Evolutionary conservation across 768 basidiomycete species (phyloP), one percentile per base, ranked within the genome.

Genomic region (Suillus subaureus): DNA sequence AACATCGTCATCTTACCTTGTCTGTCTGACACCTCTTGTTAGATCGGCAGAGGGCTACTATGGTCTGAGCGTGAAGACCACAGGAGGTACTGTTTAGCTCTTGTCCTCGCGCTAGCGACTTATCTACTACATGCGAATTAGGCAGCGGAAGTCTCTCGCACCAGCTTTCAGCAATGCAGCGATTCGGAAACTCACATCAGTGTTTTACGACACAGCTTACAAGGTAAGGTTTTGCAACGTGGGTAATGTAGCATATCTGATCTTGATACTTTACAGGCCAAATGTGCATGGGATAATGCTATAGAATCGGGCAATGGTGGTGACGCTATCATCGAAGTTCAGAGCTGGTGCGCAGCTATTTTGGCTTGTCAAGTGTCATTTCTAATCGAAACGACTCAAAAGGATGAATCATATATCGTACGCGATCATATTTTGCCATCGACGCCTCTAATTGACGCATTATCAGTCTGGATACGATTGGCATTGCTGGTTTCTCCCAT

Each of bases 311-410:
- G 21, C 7, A 66, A 69, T 1, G 62, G 61, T 21, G 73, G 70
- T 2, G 73, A 77, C 26, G 72, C 75, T 0, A 40, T 80, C 5
- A 81, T 86, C 37, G 83, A 86, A 43, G 83, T 86, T 12, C 82
- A 86, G 66, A 74, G 68, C 56, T 86, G 85, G 83, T 81, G 54
- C 11, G 75, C 71, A 11, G 12, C 16, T 21, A 8, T 37, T 47
- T 6, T 31, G 31, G n/a, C 13, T 15, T 40, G 16, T 13, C 39
- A 13, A 40, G 39, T 40, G 39, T 5, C 12, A 18, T 35, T 43
- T 9, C 37, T 9, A 15, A 61, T 28, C 39, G 43, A 16, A 18
- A 21, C 2, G 61, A 40, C 4, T 40, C 13, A 6, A 40, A n/a
- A 40, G 39, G 39, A 40, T 40, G 13, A 40, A 40, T 15, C 39